phyloP scores from a whole-genome alignment of 805 yeast species.

The Henningerozyma blattae region DNA sequence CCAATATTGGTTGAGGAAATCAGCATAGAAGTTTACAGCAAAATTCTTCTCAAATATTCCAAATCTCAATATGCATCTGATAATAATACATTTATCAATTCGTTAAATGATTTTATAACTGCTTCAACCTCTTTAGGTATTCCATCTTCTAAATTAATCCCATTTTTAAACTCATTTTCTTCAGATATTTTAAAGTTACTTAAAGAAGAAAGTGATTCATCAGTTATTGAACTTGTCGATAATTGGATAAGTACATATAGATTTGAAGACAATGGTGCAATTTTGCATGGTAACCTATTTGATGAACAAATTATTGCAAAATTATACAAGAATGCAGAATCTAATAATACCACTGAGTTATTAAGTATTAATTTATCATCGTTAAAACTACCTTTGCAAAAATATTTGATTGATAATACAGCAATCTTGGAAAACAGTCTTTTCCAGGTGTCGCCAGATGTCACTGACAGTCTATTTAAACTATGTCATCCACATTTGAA shows the following conservation, averaged over 20 bases:
- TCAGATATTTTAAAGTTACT: slow-evolving; percentile 8
- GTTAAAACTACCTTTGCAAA: slow-evolving; percentile 2
- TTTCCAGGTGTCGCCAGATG: slow-evolving; percentile 5
- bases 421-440: slow-evolving; percentile 8
- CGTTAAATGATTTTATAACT: slow-evolving; percentile 13
- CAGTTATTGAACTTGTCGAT: slow-evolving; percentile 10
- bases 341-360: slow-evolving; percentile 6
- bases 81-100: slow-evolving; percentile 5
- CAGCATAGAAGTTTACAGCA: slow-evolving; percentile 23
- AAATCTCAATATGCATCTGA: slow-evolving; percentile 13
- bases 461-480: slow-evolving; percentile 6
- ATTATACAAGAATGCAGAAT: slow-evolving; percentile 23
- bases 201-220: slow-evolving; percentile 4
- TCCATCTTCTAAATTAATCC: slow-evolving; percentile 16
- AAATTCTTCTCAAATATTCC: slow-evolving; percentile 24
- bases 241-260: slow-evolving; percentile 16
- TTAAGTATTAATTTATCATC: slow-evolving; percentile 15
- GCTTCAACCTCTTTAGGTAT: slow-evolving; percentile 11
- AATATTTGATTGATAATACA: slow-evolving; percentile 7
- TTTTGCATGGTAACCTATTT: slow-evolving; percentile 23
- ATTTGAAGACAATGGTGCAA: slow-evolving; percentile 16
- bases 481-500: slow-evolving; percentile 5
- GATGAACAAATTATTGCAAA: slow-evolving; percentile 24
- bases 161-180: slow-evolving; percentile 24
- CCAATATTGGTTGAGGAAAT: slow-evolving; percentile 24